These are phyloP conservation scores for Solanum bukasovii DNA, from an alignment of 257 asterid species.

Conservation along the genomic window DNA sequence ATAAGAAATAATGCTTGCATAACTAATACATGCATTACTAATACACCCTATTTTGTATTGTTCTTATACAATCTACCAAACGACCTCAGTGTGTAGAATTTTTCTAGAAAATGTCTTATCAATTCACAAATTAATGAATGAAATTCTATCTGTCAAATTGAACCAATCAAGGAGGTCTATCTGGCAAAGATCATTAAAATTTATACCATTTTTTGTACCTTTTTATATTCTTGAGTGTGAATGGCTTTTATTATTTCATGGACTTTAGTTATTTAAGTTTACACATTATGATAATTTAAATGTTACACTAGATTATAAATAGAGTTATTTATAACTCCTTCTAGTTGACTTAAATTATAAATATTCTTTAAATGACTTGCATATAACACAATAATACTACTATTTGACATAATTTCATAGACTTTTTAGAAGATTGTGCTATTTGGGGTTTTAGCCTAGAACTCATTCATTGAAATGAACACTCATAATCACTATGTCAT, in stretches of 20 bases:
- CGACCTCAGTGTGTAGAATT: neutral
- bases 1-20: too few species aligned
- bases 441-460: too few species aligned
- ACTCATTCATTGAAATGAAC: too few species aligned
- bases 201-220: neutral
- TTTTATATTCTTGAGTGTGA: neutral
- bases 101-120: neutral
- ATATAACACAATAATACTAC: neutral
- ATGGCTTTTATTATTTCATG: neutral
- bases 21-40: too few species aligned
- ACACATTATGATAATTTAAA: neutral
- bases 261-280: neutral
- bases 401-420: neutral
- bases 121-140: neutral
- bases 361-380: neutral
- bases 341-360: neutral
- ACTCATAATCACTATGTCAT: too few species aligned
- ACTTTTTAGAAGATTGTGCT: neutral
- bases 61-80: too few species aligned
- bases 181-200: neutral
- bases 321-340: neutral
- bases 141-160: neutral
- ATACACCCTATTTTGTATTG: too few species aligned
- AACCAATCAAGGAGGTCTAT: slow-evolving; percentile 1
- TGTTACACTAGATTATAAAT: neutral